These are phyloP conservation scores for Ogataea ramenticola DNA, from an alignment of 805 yeast genomes.

Conservation along the genomic window DNA sequence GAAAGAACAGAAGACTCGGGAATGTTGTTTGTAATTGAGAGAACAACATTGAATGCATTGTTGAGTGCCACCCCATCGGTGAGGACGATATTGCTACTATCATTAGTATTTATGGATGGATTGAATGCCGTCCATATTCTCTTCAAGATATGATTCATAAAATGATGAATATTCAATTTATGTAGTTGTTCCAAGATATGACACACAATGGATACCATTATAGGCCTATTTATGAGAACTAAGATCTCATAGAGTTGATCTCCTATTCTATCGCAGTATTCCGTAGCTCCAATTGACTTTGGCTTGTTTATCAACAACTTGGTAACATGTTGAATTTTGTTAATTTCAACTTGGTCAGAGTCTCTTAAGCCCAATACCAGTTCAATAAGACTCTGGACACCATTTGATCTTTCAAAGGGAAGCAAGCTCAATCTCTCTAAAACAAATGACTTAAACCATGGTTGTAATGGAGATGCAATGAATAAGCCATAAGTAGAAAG, in stretches of 20 bases:
- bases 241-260: slow-evolving; percentile 56
- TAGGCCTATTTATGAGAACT: slow-evolving; percentile 52
- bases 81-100: slow-evolving; percentile 25
- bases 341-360: slow-evolving; percentile 57
- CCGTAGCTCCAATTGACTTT: slow-evolving; percentile 30
- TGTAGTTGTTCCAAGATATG: slow-evolving; percentile 48
- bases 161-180: slow-evolving; percentile 39
- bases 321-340: slow-evolving; percentile 61
- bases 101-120: slow-evolving; percentile 25
- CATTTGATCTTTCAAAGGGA: slow-evolving; percentile 49
- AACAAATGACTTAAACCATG: slow-evolving; percentile 39
- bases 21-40: slow-evolving; percentile 49
- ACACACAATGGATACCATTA: slow-evolving; percentile 47
- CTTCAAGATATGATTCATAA: slow-evolving; percentile 51
- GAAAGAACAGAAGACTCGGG: slow-evolving; percentile 25
- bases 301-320: slow-evolving; percentile 61
- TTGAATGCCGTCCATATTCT: slow-evolving; percentile 38
- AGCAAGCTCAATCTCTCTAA: slow-evolving; percentile 43
- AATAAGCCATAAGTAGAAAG: slow-evolving; percentile 54
- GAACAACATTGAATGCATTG: slow-evolving; percentile 56
- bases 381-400: slow-evolving; percentile 70
- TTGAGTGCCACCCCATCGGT: slow-evolving; percentile 46
- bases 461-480: slow-evolving; percentile 37
- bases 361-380: slow-evolving; percentile 73
- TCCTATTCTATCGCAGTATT: slow-evolving; percentile 55